phyloP scores from a whole-genome alignment of 306 rosid genomes.

The Abrus pulchellus region DNA sequence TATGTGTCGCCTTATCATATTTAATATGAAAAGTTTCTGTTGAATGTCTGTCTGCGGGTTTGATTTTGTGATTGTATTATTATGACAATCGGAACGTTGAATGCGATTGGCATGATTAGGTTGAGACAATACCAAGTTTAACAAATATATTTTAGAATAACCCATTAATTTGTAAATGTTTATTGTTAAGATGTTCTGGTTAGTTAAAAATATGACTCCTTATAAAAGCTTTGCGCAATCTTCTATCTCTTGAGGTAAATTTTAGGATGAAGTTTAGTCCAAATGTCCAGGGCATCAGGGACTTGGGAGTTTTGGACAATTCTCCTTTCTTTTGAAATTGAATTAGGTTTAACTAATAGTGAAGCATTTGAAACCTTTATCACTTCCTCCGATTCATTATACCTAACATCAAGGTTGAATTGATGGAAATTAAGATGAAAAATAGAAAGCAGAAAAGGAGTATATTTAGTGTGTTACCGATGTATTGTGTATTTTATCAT shows the following conservation, averaged over 20 bases:
- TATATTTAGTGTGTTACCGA: background rate
- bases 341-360: background rate
- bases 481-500: too few relatives aligned
- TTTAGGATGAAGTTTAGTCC: too few relatives aligned
- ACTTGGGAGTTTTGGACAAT: background rate
- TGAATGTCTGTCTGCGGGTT: conserved; percentile 45
- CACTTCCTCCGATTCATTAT: background rate
- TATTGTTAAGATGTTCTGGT: background rate
- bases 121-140: conserved; percentile 27
- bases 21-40: conserved; percentile 42
- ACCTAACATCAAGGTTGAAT: too few relatives aligned
- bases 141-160: background rate
- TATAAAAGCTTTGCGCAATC: background rate
- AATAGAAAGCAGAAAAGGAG: conserved; percentile 7
- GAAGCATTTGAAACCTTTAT: background rate
- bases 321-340: background rate
- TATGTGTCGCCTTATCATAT: conserved; percentile 35
- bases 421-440: background rate
- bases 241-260: too few relatives aligned
- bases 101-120: conserved; percentile 51
- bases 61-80: conserved; percentile 50
- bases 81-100: conserved; percentile 41
- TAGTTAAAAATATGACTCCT: background rate
- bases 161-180: background rate
- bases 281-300: too few relatives aligned